These are phyloP conservation scores for Quercus gilva DNA, from an alignment of 306 rosid genomes.

Conservation along the genomic window DNA sequence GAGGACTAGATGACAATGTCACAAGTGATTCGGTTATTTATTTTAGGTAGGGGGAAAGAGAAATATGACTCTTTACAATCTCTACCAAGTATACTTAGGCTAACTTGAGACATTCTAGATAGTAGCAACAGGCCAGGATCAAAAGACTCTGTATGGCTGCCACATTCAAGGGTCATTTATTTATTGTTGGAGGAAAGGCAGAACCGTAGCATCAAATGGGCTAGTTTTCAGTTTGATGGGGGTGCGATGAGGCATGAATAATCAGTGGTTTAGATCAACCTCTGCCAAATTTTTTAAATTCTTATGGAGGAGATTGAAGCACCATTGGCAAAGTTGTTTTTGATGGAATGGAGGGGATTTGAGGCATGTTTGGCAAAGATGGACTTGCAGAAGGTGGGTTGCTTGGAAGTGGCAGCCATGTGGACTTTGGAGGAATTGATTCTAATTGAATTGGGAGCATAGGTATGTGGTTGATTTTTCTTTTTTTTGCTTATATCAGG, in stretches of 20 bases:
- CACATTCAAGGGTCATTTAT: background rate
- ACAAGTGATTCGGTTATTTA: background rate
- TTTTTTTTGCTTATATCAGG: no score
- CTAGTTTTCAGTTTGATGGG: slow-evolving; percentile 22
- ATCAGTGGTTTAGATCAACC: no score
- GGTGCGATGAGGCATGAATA: background rate
- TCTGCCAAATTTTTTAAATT: no score
- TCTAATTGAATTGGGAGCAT: background rate
- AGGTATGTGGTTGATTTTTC: no score
- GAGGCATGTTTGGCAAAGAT: slow-evolving; percentile 17
- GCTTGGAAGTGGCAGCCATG: slow-evolving; percentile 12
- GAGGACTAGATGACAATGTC: background rate
- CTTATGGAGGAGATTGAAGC: no score
- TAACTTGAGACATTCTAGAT: no score
- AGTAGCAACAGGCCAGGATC: background rate
- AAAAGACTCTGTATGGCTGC: background rate
- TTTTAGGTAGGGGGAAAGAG: no score
- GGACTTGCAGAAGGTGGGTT: slow-evolving; percentile 14
- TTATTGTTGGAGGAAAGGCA: background rate
- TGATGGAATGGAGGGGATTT: background rate
- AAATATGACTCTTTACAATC: no score
- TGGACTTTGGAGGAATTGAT: background rate
- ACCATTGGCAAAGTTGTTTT: slow-evolving; percentile 1
- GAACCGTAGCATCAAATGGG: background rate
- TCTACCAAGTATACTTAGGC: no score